Base-by-base conservation (phyloP, 2,329 filamentous ascomycete species). In the Sporothrix protearum region DNA sequence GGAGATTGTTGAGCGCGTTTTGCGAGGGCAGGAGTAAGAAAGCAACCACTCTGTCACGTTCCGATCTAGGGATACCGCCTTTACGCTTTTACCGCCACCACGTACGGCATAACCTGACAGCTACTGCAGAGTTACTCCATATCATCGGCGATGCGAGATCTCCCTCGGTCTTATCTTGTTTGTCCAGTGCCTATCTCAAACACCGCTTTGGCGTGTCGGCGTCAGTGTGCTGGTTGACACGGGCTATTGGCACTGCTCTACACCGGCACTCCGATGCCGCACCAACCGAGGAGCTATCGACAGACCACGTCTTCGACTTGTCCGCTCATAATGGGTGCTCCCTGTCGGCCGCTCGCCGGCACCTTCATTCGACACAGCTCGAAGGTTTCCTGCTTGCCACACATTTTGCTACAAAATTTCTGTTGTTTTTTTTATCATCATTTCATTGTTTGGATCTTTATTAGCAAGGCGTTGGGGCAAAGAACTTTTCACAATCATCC, bases 381-480 rank as follows among this genome's bases (percentile, higher is more conserved):
- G 59, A 45, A 33, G 25, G 53, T 55, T 47, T 68, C 63, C 10
- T 9, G 51, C 16, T 19, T 36, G 3, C 25, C n/a, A 36, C 25
- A n/a, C 33, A 16, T 73, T 67, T 77, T 76, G 76, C 74, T 77
- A 75, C 76, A 80, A 22, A 64, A 69, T 39, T 69, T 49, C 8
- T n/a, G 33, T n/a, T 59, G 6, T 53, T 3, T 49, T 49, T 47
- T 28, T 25, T n/a, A 14, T 55, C 19, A 39, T 57, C 25, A 28
- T 57, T 64, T 39, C 53, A 1, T 19, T 33, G 36, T 59, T 61
- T 59, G 22, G 74, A 69, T 75, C 77, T 75, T 77, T 75, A 77
- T 75, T 76, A 81, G 80, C 80, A 81, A 76, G 80, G 80, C 79
- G 80, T 77, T 78, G 76, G 80, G 79, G 77, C 73, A 77, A 78